These are phyloP conservation scores for Penicillium lagena DNA, from an alignment of 495 filamentous ascomycete genomes.

Conservation along the genomic window DNA sequence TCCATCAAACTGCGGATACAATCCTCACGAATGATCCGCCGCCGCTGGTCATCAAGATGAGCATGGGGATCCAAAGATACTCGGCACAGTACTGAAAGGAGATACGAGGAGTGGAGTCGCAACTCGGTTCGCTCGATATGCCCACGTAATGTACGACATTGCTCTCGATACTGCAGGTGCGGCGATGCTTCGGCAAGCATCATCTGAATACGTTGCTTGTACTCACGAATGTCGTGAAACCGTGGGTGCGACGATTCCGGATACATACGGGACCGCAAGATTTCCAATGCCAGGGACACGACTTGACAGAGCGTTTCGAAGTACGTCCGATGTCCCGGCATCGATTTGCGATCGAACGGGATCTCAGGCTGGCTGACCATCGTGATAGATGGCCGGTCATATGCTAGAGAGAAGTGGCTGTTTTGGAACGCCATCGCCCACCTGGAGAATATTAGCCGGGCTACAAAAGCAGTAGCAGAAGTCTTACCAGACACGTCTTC, in stretches of 20 bases:
- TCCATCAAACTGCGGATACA: constrained; percentile 34
- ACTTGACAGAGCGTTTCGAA: constrained; percentile 50
- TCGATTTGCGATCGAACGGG: constrained; percentile 39
- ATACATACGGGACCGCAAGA: constrained; percentile 46
- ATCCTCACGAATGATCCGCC: constrained; percentile 35
- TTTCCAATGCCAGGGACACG: constrained; percentile 46
- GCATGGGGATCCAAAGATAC: constrained; percentile 45
- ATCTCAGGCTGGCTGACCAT: constrained; percentile 47
- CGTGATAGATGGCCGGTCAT: constrained; percentile 51
- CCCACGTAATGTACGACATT: constrained; percentile 41
- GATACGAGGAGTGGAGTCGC: constrained; percentile 52
- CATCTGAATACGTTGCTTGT: constrained; percentile 43
- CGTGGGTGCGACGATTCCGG: constrained; percentile 30
- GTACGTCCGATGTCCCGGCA: constrained; percentile 44
- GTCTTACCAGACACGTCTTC: constrained; percentile 37
- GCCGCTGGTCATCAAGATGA: constrained; percentile 23
- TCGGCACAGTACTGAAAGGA: constrained; percentile 52
- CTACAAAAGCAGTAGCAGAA: neutral
- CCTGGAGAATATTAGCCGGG: constrained; percentile 17
- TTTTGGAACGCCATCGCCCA: constrained; percentile 60
- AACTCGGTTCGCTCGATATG: constrained; percentile 51
- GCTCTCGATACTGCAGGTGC: constrained; percentile 42
- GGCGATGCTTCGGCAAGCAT: constrained; percentile 45
- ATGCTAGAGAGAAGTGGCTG: constrained; percentile 53
- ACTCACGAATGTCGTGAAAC: constrained; percentile 41